A percentile compares a stretch with the other conserved stretches of the same genome.
Conservation (phyloP, 352 stramenopile species). For the Halophytophthora batemanensis region DNA sequence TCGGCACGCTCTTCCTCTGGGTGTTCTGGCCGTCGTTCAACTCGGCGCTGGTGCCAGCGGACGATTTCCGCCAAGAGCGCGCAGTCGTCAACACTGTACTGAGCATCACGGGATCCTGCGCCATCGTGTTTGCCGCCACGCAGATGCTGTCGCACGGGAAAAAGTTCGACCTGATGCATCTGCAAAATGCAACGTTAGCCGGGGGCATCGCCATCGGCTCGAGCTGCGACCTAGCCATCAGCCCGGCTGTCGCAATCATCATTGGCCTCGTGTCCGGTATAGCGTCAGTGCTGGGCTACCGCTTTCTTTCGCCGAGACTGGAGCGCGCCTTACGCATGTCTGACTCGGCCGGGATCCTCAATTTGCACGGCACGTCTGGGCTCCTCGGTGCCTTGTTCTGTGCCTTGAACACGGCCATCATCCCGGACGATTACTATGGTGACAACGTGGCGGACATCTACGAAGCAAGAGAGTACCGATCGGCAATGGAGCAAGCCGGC, state of each 20-base stretch:
- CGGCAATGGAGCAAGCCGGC: slow-evolving; percentile 31
- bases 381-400: slow-evolving; percentile 47
- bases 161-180: slow-evolving; percentile 79
- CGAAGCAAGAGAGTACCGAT: slow-evolving; percentile 32
- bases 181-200: slow-evolving; percentile 80
- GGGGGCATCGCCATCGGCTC: slow-evolving; percentile 75
- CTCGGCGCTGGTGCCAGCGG: slow-evolving; percentile 49
- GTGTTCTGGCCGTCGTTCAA: slow-evolving; percentile 86
- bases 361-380: slow-evolving; percentile 70
- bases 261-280: slow-evolving; percentile 42
- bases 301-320: slow-evolving; percentile 31
- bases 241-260: slow-evolving; percentile 40
- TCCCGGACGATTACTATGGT: slow-evolving; percentile 51
- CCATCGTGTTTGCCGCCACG: slow-evolving; percentile 48
- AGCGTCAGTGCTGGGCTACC: slow-evolving; percentile 42
- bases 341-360: slow-evolving; percentile 53
- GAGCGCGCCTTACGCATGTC: slow-evolving; percentile 39
- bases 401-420: slow-evolving; percentile 37
- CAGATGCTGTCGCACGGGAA: slow-evolving; percentile 26
- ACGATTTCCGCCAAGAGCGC: slow-evolving; percentile 56
- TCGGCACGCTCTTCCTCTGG: slow-evolving; percentile 80
- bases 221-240: slow-evolving; percentile 56
- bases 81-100: slow-evolving; percentile 73
- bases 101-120: slow-evolving; percentile 52
- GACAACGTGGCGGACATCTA: slow-evolving; percentile 34